Evolutionary conservation across 169 alveolate species (phyloP).

Genomic region (Cryptosporidium muris): DNA sequence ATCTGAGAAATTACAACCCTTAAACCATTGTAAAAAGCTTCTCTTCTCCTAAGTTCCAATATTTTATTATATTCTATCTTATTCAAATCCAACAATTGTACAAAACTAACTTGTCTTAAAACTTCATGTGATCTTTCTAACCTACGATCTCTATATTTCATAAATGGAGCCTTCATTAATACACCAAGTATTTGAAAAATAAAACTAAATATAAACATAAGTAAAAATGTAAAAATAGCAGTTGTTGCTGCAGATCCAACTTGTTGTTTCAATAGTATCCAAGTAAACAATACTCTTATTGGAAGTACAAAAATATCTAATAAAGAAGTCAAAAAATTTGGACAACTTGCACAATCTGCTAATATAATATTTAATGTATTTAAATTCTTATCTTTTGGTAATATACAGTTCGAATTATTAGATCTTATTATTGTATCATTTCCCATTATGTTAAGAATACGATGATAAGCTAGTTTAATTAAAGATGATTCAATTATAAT

Average conservation of each 20-base stretch:
- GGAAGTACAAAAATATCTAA: constrained; percentile 40
- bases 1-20: constrained; percentile 23
- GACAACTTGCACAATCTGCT: constrained; percentile 57
- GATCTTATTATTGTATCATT: background rate
- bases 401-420: background rate
- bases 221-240: constrained; percentile 14
- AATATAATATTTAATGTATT: constrained; percentile 22
- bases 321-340: constrained; percentile 13
- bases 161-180: constrained; percentile 33
- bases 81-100: constrained; percentile 13
- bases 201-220: constrained; percentile 34
- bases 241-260: constrained; percentile 40
- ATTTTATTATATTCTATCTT: background rate
- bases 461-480: constrained; percentile 10
- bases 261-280: constrained; percentile 26
- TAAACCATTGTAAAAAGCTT: constrained; percentile 22
- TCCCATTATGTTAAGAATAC: background rate
- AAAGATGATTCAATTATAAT: constrained; percentile 19
- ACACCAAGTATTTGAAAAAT: constrained; percentile 35
- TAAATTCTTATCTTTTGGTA: background rate
- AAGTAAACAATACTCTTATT: constrained; percentile 25
- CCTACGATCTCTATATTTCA: constrained; percentile 52
- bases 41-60: constrained; percentile 19
- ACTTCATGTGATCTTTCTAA: constrained; percentile 47
- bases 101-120: constrained; percentile 7